Conservation (phyloP, 371 early-diverging fungal species). For the Haplosporangium sp. region DNA sequence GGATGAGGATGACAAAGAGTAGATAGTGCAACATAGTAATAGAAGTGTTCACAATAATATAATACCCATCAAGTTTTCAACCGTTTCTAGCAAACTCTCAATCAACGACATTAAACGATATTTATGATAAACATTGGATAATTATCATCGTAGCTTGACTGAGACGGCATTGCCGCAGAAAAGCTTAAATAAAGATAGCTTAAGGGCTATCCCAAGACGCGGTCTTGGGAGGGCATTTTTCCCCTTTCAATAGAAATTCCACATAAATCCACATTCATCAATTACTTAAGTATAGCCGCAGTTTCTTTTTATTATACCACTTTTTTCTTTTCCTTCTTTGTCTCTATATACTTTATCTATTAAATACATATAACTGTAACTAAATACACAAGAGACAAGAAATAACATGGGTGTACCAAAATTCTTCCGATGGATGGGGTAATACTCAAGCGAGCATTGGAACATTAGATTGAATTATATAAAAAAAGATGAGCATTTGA, state of each 20-base stretch:
- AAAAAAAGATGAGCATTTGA: not conserved
- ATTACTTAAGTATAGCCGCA: constrained; percentile 1
- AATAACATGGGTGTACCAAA: constrained; percentile 74
- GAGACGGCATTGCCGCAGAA: too few species aligned
- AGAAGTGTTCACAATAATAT: not conserved
- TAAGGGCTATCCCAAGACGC: not conserved
- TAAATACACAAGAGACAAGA: constrained; percentile 14
- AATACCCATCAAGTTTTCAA: not conserved
- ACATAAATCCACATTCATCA: not conserved
- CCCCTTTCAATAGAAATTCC: not conserved
- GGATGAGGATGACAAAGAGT: not conserved
- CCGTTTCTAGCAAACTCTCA: too few species aligned
- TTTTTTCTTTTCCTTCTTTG: not conserved
- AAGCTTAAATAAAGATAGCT: not conserved
- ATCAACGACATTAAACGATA: too few species aligned
- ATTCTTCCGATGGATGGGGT: constrained; percentile 86
- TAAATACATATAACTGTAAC: not conserved
- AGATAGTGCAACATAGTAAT: not conserved
- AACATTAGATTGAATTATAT: not conserved
- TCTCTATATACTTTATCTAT: not conserved
- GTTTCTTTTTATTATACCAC: not conserved
- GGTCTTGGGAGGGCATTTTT: not conserved
- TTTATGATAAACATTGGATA: too few species aligned
- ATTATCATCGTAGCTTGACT: too few species aligned
- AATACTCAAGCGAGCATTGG: constrained; percentile 9